Percentiles rank a stretch among this genome's conserved stretches.
Conservation (phyloP, 306 rosid genomes). For the Delonix regia region DNA sequence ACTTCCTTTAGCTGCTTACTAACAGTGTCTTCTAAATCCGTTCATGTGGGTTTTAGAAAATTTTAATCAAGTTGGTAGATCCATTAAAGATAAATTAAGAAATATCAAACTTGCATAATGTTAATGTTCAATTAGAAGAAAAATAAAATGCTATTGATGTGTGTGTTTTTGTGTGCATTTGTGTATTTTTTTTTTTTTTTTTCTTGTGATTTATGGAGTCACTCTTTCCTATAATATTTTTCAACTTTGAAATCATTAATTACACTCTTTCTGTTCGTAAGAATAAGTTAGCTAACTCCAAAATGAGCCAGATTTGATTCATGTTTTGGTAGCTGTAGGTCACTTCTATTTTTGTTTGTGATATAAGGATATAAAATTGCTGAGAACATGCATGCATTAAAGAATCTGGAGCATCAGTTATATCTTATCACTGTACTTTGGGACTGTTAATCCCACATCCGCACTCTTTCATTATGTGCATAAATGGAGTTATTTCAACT, state of each 20-base stretch:
- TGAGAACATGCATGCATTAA: not conserved
- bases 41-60: not conserved
- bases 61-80: slow-evolving; percentile 15
- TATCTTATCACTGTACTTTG: not conserved
- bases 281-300: slow-evolving; percentile 3
- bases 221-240: not conserved
- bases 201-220: not conserved
- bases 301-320: not conserved
- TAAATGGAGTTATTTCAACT: slow-evolving; percentile 15
- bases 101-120: not conserved
- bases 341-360: not conserved
- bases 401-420: not conserved
- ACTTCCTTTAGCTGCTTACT: slow-evolving; percentile 3
- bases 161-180: not conserved
- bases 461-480: not conserved
- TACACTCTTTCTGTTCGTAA: slow-evolving; percentile 6
- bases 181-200: not conserved
- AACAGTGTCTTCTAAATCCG: not conserved
- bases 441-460: not conserved
- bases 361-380: slow-evolving; percentile 6
- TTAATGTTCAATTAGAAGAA: slow-evolving; percentile 2
- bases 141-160: not conserved
- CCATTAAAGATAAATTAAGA: not conserved
- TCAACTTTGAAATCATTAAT: not conserved
- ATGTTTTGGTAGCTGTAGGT: slow-evolving; percentile 1